Conservation (phyloP, 352 stramenopile genomes). For the Phytopythium ostracodes region DNA sequence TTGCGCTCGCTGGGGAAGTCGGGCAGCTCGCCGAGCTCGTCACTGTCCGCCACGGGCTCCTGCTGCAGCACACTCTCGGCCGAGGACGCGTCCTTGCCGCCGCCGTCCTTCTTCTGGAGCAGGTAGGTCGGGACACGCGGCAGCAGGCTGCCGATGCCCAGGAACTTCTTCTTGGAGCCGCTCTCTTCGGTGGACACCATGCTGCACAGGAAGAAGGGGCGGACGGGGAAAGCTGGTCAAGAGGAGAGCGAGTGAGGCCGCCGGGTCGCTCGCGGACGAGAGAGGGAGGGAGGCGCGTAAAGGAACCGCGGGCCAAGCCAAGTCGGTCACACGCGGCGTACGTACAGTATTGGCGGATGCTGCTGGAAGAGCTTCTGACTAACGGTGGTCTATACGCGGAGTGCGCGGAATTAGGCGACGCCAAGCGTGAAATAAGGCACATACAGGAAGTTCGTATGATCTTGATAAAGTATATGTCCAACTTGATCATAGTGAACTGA, state of each 20-base stretch:
- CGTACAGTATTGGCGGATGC: background rate
- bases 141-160: slow-evolving; percentile 48
- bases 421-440: too few species aligned
- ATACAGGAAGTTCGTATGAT: background rate
- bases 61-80: slow-evolving; percentile 21
- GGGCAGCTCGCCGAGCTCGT: slow-evolving; percentile 41
- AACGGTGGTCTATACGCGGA: background rate
- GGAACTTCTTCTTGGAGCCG: slow-evolving; percentile 42
- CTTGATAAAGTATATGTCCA: background rate
- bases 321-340: background rate
- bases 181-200: slow-evolving; percentile 46
- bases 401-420: background rate
- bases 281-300: slow-evolving; percentile 1
- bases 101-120: slow-evolving; percentile 29
- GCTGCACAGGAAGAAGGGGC: background rate
- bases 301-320: background rate
- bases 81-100: slow-evolving; percentile 15
- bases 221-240: background rate
- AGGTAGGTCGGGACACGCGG: slow-evolving; percentile 54
- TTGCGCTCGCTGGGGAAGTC: slow-evolving; percentile 38
- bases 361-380: background rate
- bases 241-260: background rate
- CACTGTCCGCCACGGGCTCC: slow-evolving; percentile 21
- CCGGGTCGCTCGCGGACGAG: background rate
- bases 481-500: background rate